Evolutionary conservation across 2,329 filamentous ascomycete genomes (phyloP), one percentile per base, ranked within the genome.

Genomic region (Alternaria triticina): DNA sequence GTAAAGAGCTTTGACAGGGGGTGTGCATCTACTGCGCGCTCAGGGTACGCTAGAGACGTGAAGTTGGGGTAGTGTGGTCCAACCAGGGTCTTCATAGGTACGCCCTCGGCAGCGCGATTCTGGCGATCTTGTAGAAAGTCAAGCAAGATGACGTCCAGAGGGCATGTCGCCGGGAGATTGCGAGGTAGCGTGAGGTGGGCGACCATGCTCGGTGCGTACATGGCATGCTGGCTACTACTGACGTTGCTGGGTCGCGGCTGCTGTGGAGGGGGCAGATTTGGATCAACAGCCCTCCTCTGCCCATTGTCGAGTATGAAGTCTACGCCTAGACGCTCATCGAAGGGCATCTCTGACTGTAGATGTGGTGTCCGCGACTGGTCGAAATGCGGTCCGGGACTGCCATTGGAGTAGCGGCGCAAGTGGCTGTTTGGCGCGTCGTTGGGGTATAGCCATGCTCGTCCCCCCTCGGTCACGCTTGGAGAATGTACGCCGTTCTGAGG

Each of bases 1-100:
- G 92, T 94, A 75, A 96, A 92, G 13, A 97, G 87, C 69, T 92
- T 92, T 7, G 92, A 95, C 2, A 97, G 83, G 1, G 92, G 92
- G 73, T 97, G 93, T 2, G 89, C 88, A 71, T 86, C 86, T 8
- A 82, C 82, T 64, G 84, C 85, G 54, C 86, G 85, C 44, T 88
- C 83, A 0, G 92, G 91, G 74, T 95, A 92, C 43, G 95, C 86
- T 5, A 97, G 85, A 1, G 91, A 91, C 0, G 90, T 90, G 60
- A 96, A 91, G 61, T 90, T 92, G 2, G 93, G 93, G 74, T 96
- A 94, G 13, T 87, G 85, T 1, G 93, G 93, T 0, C 92, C 93
- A 8, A 92, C 86, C 9, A 95, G 86, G 47, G 91, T 87, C 44
- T 88, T 84, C 9, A 85, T 80, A 0, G 90, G 82, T 1, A 89